Percentiles rank a stretch among this genome's conserved stretches.
Evolutionary conservation across 1,139 yeast species (phyloP).

Genomic region (Yamadazyma diddensiae): DNA sequence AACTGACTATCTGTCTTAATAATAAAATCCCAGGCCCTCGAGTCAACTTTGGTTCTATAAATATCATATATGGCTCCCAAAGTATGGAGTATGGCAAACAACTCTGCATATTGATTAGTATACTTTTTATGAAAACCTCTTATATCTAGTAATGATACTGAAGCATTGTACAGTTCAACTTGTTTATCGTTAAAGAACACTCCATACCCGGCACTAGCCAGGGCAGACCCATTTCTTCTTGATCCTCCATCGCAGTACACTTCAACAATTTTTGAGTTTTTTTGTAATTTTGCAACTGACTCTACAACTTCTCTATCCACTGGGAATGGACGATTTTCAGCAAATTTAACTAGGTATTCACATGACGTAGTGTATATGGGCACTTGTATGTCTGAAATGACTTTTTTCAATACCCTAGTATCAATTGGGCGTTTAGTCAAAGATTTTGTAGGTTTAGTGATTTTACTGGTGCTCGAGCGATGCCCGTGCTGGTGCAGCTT

Average conservation of each 20-base stretch:
- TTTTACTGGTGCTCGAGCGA: not conserved
- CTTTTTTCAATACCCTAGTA: too few relatives aligned
- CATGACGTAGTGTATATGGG: too few relatives aligned
- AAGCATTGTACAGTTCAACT: not conserved
- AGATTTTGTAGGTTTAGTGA: too few relatives aligned
- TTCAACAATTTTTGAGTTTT: slow-evolving; percentile 39
- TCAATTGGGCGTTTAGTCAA: too few relatives aligned
- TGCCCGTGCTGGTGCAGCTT: slow-evolving; percentile 1
- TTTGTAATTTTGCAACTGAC: slow-evolving; percentile 60
- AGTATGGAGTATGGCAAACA: slow-evolving; percentile 63
- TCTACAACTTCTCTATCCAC: too few relatives aligned
- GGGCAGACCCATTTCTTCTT: slow-evolving; percentile 46
- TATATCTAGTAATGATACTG: not conserved
- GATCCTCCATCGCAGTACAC: slow-evolving; percentile 74
- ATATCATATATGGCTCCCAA: slow-evolving; percentile 32
- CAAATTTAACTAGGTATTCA: too few relatives aligned
- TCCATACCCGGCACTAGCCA: slow-evolving; percentile 62
- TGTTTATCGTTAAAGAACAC: slow-evolving; percentile 51
- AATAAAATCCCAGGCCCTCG: slow-evolving; percentile 15
- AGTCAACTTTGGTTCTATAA: not conserved
- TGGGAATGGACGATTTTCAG: too few relatives aligned
- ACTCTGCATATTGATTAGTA: slow-evolving; percentile 83
- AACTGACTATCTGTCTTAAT: slow-evolving; percentile 61
- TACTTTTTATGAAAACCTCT: slow-evolving; percentile 22
- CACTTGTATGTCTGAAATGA: too few relatives aligned